phyloP scores from a whole-genome alignment of 176 grass and related monocot species.

The Oryza officinalis region DNA sequence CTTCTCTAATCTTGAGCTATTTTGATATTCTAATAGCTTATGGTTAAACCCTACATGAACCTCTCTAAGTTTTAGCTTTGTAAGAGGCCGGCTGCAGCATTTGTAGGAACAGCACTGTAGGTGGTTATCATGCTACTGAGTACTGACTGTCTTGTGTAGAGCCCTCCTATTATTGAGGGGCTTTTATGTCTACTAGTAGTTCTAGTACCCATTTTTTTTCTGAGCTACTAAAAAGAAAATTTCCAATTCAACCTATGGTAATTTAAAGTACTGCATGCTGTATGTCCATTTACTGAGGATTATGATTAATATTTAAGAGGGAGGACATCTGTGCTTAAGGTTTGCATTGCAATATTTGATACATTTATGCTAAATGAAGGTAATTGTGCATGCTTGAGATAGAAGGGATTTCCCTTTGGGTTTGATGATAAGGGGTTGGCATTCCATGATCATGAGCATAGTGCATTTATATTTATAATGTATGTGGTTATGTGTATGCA shows the following conservation, averaged over 20 bases:
- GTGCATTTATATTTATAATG: background rate
- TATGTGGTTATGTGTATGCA: background rate
- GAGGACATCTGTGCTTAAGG: too few species aligned
- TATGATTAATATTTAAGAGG: background rate
- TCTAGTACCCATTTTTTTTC: background rate
- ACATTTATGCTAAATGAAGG: background rate
- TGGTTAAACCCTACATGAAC: constrained; percentile 7
- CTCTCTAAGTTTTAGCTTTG: background rate
- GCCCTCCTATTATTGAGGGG: background rate
- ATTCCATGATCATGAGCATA: background rate
- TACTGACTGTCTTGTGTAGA: background rate
- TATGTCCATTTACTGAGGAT: background rate
- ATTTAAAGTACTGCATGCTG: background rate
- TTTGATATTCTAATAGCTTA: background rate
- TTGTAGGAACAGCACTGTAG: background rate
- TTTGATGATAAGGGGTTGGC: background rate
- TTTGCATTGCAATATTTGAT: background rate
- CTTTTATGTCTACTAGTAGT: background rate
- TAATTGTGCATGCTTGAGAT: background rate
- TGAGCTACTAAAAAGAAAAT: background rate
- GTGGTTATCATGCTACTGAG: background rate
- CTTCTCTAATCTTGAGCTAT: background rate
- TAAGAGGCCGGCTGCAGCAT: background rate
- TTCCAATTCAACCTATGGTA: background rate
- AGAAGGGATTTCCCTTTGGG: background rate